A percentile compares a stretch with the other conserved stretches of the same genome.
Evolutionary conservation across 1,284 basidiomycete genomes (phyloP).

Genomic region (Pisolithus thermaeus): DNA sequence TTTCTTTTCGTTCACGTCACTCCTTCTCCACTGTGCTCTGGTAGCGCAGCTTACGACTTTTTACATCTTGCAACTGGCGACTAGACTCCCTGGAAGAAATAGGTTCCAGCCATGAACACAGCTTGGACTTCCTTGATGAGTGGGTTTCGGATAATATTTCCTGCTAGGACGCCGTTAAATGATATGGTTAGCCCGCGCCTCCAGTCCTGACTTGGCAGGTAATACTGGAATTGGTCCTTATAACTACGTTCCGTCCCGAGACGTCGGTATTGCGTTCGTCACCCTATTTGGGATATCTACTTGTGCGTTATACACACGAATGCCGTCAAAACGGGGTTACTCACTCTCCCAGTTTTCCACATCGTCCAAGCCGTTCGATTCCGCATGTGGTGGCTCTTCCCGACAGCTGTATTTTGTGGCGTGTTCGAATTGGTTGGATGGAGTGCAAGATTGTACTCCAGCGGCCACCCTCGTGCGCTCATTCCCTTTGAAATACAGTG

Average conservation of each 20-base stretch:
- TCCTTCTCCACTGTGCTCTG: conserved; percentile 4
- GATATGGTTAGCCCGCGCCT: background rate
- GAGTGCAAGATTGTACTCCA: conserved; percentile 36
- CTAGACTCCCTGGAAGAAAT: background rate
- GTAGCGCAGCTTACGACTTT: conserved; percentile 2
- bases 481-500: conserved; percentile 43
- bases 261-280: conserved; percentile 34
- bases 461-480: conserved; percentile 14
- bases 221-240: conserved; percentile 25
- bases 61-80: background rate
- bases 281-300: conserved; percentile 36
- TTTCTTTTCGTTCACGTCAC: background rate
- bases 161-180: background rate
- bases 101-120: background rate
- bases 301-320: conserved; percentile 16
- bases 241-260: conserved; percentile 37
- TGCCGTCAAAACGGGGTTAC: background rate
- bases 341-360: conserved; percentile 32
- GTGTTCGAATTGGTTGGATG: conserved; percentile 49
- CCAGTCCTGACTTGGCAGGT: background rate
- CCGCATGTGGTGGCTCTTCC: conserved; percentile 48
- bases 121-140: background rate
- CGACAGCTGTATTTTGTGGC: conserved; percentile 46
- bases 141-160: background rate
- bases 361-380: conserved; percentile 36